Conservation (phyloP, 192 early-diverging fungal species). For the Funneliformis geosporum region DNA sequence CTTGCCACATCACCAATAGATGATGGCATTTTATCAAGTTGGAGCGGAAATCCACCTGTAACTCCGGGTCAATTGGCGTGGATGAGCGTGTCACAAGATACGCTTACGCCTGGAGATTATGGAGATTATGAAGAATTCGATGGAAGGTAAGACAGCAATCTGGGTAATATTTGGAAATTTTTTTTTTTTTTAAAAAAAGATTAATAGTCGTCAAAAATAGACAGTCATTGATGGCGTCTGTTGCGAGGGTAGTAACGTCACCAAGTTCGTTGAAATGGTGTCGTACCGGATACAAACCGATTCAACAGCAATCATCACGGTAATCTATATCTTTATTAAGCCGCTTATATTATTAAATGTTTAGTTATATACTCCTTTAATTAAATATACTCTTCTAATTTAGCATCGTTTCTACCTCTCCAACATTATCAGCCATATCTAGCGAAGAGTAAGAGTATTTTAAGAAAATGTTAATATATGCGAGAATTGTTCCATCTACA, state of each 20-base stretch:
- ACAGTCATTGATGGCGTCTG: not conserved
- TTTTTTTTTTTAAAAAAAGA: not conserved
- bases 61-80: conserved; percentile 26
- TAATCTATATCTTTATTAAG: not conserved
- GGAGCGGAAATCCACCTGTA: not conserved
- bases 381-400: not conserved
- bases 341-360: not conserved
- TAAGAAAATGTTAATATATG: not conserved
- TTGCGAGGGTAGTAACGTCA: not conserved
- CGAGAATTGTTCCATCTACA: not conserved
- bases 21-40: not conserved
- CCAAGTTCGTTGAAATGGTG: conserved; percentile 14
- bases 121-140: conserved; percentile 25
- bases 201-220: not conserved
- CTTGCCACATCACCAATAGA: not conserved
- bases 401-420: not conserved
- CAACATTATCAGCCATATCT: not conserved
- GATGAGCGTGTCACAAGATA: conserved; percentile 8
- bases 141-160: not conserved
- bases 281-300: conserved; percentile 20
- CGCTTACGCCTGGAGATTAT: not conserved
- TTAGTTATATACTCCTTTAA: not conserved
- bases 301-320: not conserved
- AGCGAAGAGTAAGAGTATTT: not conserved
- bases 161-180: not conserved